Conservation (phyloP, 2,329 filamentous ascomycete genomes). For the Beauveria asiatica region DNA sequence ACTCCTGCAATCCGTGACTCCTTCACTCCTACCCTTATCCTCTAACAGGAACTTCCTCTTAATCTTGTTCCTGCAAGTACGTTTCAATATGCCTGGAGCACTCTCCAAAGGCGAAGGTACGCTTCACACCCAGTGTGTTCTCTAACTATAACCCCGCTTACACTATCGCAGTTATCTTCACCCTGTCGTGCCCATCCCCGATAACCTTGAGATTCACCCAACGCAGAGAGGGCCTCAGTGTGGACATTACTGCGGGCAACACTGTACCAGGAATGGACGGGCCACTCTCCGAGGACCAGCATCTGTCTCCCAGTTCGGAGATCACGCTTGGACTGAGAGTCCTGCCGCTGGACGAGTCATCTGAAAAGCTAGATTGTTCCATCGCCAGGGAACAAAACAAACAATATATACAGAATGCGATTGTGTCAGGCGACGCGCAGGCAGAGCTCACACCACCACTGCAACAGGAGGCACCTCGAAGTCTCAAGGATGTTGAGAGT, state of each 20-base stretch:
- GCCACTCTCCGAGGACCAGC: not conserved
- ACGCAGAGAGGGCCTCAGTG: constrained; percentile 13
- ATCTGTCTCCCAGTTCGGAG: constrained; percentile 22
- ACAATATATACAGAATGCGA: not conserved
- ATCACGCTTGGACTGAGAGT: not conserved
- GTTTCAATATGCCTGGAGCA: not conserved
- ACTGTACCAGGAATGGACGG: not conserved
- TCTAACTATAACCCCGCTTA: not conserved
- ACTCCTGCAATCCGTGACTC: constrained; percentile 1
- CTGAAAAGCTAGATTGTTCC: constrained; percentile 32
- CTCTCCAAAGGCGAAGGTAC: constrained; percentile 3
- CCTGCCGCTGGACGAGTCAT: constrained; percentile 18
- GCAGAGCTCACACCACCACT: not conserved
- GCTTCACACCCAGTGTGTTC: not conserved
- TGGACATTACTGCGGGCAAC: not conserved
- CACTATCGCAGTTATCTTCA: constrained; percentile 22
- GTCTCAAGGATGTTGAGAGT: no score
- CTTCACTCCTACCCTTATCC: constrained; percentile 11
- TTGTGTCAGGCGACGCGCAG: not conserved
- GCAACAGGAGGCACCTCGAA: no score
- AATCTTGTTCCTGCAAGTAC: not conserved
- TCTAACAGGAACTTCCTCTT: not conserved
- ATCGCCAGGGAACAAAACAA: constrained; percentile 31
- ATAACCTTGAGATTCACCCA: constrained; percentile 17
- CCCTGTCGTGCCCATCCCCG: constrained; percentile 19